A percentile compares a stretch with the other conserved stretches of the same genome.
Evolutionary conservation across 1,284 basidiomycete species (phyloP).

Genomic region (Ganoderma lucidum): DNA sequence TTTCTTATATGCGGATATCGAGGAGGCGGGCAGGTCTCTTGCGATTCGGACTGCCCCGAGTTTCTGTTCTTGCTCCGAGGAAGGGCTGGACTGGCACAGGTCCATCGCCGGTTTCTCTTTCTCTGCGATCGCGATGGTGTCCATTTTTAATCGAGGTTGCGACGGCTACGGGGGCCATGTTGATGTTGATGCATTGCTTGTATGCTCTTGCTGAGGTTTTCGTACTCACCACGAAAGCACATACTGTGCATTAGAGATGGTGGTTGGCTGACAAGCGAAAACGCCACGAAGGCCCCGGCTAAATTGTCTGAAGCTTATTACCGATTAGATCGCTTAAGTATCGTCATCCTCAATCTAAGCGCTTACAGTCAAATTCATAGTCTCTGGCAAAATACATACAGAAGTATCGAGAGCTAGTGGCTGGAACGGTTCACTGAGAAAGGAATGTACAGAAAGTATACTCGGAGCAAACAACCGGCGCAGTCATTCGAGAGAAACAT

Average conservation of each 20-base stretch:
- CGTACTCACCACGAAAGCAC: slow-evolving; percentile 1
- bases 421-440: not conserved
- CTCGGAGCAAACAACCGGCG: not conserved
- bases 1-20: slow-evolving; percentile 3
- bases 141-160: not conserved
- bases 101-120: slow-evolving; percentile 3
- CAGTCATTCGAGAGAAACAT: not conserved
- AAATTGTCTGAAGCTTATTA: not conserved
- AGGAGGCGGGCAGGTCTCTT: slow-evolving; percentile 11
- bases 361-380: slow-evolving; percentile 3
- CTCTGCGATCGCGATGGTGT: slow-evolving; percentile 10
- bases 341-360: slow-evolving; percentile 4
- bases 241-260: not conserved
- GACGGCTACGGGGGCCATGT: not conserved
- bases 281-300: slow-evolving; percentile 28
- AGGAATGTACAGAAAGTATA: not conserved
- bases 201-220: not conserved
- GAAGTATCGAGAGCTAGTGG: not conserved
- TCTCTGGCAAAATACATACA: not conserved
- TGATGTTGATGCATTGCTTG: not conserved
- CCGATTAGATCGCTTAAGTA: slow-evolving; percentile 4
- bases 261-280: not conserved
- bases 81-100: not conserved
- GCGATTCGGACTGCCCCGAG: not conserved
- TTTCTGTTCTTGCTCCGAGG: not conserved